These are phyloP conservation scores for Hysterium pulicare DNA, from an alignment of 2,329 filamentous ascomycete species.

Conservation along the genomic window DNA sequence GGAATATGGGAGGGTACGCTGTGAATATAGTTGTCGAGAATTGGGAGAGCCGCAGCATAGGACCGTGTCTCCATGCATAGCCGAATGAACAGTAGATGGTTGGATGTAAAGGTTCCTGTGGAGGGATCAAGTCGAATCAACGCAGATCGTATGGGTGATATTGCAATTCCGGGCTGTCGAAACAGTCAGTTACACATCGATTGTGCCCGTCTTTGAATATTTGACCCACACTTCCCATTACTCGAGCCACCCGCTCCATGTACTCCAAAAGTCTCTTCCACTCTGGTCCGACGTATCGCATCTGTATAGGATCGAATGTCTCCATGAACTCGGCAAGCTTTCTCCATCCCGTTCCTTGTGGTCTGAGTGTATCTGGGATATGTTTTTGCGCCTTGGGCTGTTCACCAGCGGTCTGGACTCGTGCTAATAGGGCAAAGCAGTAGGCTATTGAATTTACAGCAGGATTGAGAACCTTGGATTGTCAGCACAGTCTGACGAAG, in stretches of 20 bases:
- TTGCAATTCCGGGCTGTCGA: constrained; percentile 31
- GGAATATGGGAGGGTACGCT: constrained; percentile 55
- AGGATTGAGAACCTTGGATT: constrained; percentile 50
- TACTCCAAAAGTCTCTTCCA: constrained; percentile 46
- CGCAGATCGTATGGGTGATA: constrained; percentile 46
- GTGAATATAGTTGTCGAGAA: constrained; percentile 64
- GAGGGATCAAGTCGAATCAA: constrained; percentile 65
- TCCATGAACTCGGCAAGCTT: constrained; percentile 47
- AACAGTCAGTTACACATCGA: not conserved
- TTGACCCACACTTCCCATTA: constrained; percentile 28
- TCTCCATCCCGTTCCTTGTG: constrained; percentile 48
- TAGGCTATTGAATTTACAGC: constrained; percentile 58
- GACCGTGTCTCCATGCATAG: constrained; percentile 55
- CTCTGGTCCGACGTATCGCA: constrained; percentile 52
- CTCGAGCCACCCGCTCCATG: constrained; percentile 30
- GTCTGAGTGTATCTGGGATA: constrained; percentile 40
- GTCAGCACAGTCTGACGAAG: constrained; percentile 8
- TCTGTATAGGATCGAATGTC: constrained; percentile 52
- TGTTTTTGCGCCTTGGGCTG: constrained; percentile 29
- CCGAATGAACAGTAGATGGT: constrained; percentile 57
- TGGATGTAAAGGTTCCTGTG: constrained; percentile 62
- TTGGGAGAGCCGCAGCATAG: constrained; percentile 54
- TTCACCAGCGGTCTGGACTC: constrained; percentile 40
- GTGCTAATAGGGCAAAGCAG: constrained; percentile 51
- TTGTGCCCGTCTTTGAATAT: constrained; percentile 5